Percentiles rank a stretch among this genome's conserved stretches.
Conservation (phyloP, 345 rosid species). For the Clarkia xantiana region DNA sequence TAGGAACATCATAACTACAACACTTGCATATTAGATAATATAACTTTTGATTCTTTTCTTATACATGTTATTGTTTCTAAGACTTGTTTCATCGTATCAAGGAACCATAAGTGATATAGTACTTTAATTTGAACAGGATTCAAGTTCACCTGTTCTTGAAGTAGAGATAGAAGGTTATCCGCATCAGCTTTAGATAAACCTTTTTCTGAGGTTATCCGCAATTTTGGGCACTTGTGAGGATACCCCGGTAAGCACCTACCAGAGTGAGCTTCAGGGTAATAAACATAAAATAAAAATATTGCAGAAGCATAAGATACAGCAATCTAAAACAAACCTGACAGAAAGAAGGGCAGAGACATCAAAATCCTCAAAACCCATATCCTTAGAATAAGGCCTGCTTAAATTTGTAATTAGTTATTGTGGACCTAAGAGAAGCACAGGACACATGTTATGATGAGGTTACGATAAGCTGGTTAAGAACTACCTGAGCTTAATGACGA, state of each 20-base stretch:
- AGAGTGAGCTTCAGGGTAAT: constrained; percentile 1
- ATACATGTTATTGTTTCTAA: not conserved
- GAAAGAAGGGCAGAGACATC: constrained; percentile 69
- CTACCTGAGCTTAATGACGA: constrained; percentile 72
- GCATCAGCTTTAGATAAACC: constrained; percentile 59
- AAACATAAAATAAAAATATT: not conserved
- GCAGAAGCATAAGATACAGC: not conserved
- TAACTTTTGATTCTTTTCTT: no score
- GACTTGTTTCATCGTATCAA: not conserved
- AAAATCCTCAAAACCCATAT: constrained; percentile 74
- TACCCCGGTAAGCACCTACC: constrained; percentile 87
- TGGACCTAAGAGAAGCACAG: not conserved
- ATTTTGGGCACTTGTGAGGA: constrained; percentile 84
- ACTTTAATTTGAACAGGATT: constrained; percentile 4
- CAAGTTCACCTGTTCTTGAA: constrained; percentile 56
- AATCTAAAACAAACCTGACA: constrained; percentile 41
- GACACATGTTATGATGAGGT: not conserved
- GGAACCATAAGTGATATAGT: constrained; percentile 4
- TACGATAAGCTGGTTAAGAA: not conserved
- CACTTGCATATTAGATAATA: no score
- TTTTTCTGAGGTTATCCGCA: constrained; percentile 66
- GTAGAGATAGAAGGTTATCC: constrained; percentile 67
- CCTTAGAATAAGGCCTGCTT: constrained; percentile 87
- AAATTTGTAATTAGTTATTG: constrained; percentile 1
- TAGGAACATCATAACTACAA: no score